A percentile compares a stretch with the other conserved stretches of the same genome.
Conservation (phyloP, 176 grass and related monocot species). For the Avena sativa region DNA sequence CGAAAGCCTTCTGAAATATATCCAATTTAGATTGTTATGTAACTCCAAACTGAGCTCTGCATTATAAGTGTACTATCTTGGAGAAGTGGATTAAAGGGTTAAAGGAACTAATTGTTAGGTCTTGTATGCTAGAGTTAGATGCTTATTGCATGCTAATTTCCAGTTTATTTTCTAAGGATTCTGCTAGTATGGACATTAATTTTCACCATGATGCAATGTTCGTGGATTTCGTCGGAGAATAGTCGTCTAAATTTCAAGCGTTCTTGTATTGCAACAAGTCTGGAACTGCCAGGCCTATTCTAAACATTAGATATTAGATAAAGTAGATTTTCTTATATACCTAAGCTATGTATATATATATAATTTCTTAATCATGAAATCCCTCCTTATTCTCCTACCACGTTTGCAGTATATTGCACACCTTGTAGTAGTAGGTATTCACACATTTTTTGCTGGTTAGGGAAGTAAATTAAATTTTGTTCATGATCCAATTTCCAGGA, state of each 20-base stretch:
- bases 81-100: not conserved
- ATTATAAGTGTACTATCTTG: constrained; percentile 26
- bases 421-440: not conserved
- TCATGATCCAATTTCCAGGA: constrained; percentile 15
- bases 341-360: not conserved
- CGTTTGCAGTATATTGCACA: not conserved
- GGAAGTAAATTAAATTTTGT: constrained; percentile 12
- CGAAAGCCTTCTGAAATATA: not conserved
- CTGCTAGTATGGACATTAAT: not conserved
- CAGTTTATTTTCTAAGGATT: constrained; percentile 4
- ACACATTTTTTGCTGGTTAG: not conserved
- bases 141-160: constrained; percentile 16
- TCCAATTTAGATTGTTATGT: constrained; percentile 1
- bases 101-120: constrained; percentile 30
- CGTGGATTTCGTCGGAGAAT: not conserved
- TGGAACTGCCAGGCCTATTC: constrained; percentile 3
- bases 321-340: not conserved
- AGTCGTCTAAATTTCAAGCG: not conserved
- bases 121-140: constrained; percentile 14
- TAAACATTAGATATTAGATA: constrained; percentile 6
- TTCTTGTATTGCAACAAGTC: not conserved
- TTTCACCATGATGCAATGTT: constrained; percentile 8
- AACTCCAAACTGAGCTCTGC: constrained; percentile 2
- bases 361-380: constrained; percentile 18
- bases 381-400: constrained; percentile 8